Percentiles rank a stretch among this genome's conserved stretches.
Conservation (phyloP, 257 asterid genomes). For the Forsythia viridissima region DNA sequence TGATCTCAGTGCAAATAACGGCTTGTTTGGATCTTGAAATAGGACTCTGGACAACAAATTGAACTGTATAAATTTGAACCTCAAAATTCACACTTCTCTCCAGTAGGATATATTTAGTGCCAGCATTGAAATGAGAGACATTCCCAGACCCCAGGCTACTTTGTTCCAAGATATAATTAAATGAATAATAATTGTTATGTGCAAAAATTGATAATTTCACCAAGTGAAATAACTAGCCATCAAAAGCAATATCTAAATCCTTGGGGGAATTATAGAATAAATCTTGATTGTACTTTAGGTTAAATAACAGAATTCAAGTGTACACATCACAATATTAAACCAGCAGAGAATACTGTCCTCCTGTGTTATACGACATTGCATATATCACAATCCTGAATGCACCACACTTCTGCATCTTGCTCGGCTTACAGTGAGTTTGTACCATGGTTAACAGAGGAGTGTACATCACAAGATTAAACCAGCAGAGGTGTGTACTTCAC, state of each 20-base stretch:
- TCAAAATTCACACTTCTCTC: background rate
- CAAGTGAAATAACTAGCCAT: background rate
- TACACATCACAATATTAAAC: background rate
- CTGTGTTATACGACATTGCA: background rate
- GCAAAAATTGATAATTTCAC: background rate
- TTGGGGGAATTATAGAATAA: background rate
- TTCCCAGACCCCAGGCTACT: no score
- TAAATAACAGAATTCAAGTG: background rate
- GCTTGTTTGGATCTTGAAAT: no score
- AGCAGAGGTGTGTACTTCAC: background rate
- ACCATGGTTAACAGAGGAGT: background rate
- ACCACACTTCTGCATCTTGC: background rate
- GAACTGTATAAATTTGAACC: background rate
- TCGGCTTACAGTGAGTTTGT: background rate
- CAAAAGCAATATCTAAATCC: background rate
- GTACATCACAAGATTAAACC: background rate
- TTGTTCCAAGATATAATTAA: background rate
- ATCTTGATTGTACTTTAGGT: background rate
- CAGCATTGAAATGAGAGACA: background rate
- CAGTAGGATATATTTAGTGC: background rate
- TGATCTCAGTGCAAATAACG: background rate
- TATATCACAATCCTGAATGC: background rate
- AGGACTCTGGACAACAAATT: background rate
- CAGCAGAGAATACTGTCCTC: background rate
- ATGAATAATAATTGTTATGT: background rate